Base-by-base conservation (phyloP, 1,139 yeast species). In the Saccharomyces pastorianus region DNA sequence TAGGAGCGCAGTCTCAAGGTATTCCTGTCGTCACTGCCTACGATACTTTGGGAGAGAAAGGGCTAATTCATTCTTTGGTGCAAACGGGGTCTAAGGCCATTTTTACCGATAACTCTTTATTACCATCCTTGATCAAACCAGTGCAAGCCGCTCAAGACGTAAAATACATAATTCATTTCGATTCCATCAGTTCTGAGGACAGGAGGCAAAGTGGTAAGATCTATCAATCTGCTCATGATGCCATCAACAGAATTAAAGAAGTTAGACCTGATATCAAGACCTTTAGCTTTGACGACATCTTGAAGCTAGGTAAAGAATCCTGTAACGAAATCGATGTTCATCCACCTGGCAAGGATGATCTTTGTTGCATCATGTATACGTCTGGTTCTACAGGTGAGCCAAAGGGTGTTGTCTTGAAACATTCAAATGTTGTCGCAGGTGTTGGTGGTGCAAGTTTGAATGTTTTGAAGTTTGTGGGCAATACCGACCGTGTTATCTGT, bases 361-460 rank as follows among this genome's bases (percentile, higher is more conserved):
- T 85, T 54, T 82, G 93, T 48, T 88, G 96, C 76, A 89, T 93
- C 69, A 93, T 95, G 98, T 93, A 93, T 78, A 93, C 99, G 25
- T 91, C 98, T 0, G 99, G 99, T 54, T 89, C 97, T 13, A 91
- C 99, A 14, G 99, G 99, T 65, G 84, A 85, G 59, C 99, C 99
- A 66, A 93, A 93, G 77, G 99, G 99, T 73, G 99, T 93, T 46
- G 89, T 88, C 38, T 76, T 95, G 62, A 79, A 83, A 52, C 95
- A 93, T 66, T 77, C 74, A 55, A 90, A 90, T 69, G 78, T 93
- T 50, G 72, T 91, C 53, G 87, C 96, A 14, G 96, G 96, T 65
- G 72, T 88, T 46, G 95, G 85, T 56, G 99, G 99, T 72, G 83
- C 87, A 55, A 73, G 86, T 44, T 76, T 82, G 51, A 80, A 81